Evolutionary conservation across 2,329 filamentous ascomycete genomes (phyloP).

Genomic region (Trichoderma asperellum): DNA sequence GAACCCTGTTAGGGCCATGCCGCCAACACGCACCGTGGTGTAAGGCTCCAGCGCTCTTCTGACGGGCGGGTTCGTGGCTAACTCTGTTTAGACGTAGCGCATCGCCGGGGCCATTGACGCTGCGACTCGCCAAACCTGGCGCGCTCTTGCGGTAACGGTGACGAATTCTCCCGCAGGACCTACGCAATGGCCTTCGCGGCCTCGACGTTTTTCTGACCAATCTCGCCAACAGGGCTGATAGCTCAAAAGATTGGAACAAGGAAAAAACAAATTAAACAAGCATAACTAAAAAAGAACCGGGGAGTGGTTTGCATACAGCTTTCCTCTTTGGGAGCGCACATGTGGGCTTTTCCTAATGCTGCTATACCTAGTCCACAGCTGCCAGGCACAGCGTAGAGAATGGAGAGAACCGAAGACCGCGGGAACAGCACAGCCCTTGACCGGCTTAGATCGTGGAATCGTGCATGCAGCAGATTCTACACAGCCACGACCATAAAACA

Average conservation of each 20-base stretch:
- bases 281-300: background rate
- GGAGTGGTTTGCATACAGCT: background rate
- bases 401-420: background rate
- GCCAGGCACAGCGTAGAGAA: background rate
- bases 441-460: background rate
- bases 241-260: background rate
- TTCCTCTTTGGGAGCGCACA: background rate
- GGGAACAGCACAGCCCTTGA: slow-evolving; percentile 1
- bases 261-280: background rate
- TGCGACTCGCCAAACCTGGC: background rate
- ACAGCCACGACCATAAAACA: background rate
- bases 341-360: background rate
- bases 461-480: background rate
- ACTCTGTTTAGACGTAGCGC: background rate
- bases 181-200: slow-evolving; percentile 25
- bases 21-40: no score
- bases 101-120: background rate
- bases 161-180: background rate
- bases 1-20: background rate
- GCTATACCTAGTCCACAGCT: background rate
- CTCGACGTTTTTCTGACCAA: slow-evolving; percentile 2
- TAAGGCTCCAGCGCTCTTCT: background rate
- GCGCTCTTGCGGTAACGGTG: background rate
- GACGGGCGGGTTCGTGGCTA: background rate
- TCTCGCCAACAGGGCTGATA: background rate